Conservation (phyloP, 306 rosid genomes). For the Arachis stenosperma region DNA sequence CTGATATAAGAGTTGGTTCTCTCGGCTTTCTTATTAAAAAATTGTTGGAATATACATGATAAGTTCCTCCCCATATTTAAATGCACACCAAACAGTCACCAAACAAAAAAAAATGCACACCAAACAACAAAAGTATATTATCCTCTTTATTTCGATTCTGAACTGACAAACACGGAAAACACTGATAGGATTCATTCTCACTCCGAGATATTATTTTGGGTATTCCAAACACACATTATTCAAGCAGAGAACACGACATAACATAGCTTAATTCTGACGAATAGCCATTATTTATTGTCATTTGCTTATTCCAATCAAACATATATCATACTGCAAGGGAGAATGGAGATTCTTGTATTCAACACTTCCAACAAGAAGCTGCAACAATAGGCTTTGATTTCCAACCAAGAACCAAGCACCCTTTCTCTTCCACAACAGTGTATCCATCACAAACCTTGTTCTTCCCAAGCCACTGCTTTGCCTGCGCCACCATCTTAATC, state of each 20-base stretch:
- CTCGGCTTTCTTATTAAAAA: too few species aligned
- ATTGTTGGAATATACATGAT: constrained; percentile 42
- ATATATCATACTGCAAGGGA: background rate
- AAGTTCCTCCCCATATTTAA: constrained; percentile 3
- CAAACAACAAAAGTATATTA: constrained; percentile 26
- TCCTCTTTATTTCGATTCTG: constrained; percentile 50
- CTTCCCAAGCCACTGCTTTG: constrained; percentile 75
- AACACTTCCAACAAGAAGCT: constrained; percentile 93
- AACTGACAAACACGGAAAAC: constrained; percentile 32
- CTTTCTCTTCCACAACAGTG: constrained; percentile 79
- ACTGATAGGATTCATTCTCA: constrained; percentile 32
- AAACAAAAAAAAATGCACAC: constrained; percentile 46
- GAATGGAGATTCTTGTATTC: constrained; percentile 7
- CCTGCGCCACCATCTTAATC: constrained; percentile 63
- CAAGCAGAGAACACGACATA: background rate
- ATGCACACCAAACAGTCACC: constrained; percentile 48
- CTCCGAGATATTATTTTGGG: constrained; percentile 34
- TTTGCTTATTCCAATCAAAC: too few species aligned
- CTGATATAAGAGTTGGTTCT: too few species aligned
- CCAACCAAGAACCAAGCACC: constrained; percentile 94
- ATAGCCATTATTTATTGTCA: constrained; percentile 46
- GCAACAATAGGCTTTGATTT: constrained; percentile 86
- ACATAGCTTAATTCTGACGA: constrained; percentile 16
- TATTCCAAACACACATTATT: background rate
- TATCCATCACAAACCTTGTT: constrained; percentile 65